Evolutionary conservation across 176 grass and related monocot species (phyloP).

Genomic region (Eleusine indica): DNA sequence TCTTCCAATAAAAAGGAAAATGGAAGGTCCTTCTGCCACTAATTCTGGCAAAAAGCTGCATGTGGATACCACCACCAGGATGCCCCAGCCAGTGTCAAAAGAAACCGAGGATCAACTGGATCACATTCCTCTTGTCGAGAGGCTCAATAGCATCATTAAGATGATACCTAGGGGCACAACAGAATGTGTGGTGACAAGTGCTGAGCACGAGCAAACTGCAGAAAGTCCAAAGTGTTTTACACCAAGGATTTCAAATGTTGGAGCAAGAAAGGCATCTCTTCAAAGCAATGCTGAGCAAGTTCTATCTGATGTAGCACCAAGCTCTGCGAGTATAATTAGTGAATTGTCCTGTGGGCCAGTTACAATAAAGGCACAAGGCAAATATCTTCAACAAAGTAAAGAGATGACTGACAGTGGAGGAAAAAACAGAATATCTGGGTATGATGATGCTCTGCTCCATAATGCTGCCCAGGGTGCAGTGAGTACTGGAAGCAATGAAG

Average conservation of each 20-base stretch:
- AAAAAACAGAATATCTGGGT: background rate
- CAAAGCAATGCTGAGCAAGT: background rate
- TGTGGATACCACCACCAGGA: background rate
- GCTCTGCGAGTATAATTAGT: background rate
- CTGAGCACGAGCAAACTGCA: background rate
- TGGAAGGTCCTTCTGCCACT: slow-evolving; percentile 45
- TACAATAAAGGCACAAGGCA: background rate
- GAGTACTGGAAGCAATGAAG: slow-evolving; percentile 19
- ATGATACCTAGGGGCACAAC: background rate
- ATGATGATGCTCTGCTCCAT: background rate
- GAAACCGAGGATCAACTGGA: background rate
- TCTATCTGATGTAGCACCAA: background rate
- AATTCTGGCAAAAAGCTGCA: background rate
- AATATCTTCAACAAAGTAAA: slow-evolving; percentile 16
- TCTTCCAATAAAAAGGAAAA: slow-evolving; percentile 51
- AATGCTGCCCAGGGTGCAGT: slow-evolving; percentile 1
- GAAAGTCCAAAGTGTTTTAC: no score
- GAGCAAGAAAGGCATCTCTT: background rate
- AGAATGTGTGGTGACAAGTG: slow-evolving; percentile 10
- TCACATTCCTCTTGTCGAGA: slow-evolving; percentile 10
- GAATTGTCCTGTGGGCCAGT: background rate
- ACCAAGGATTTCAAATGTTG: background rate
- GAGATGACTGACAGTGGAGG: background rate
- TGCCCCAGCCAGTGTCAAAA: background rate
- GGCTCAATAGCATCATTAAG: slow-evolving; percentile 4